phyloP scores from a whole-genome alignment of 495 filamentous ascomycete species.

The Diplogelasinospora grovesii region DNA sequence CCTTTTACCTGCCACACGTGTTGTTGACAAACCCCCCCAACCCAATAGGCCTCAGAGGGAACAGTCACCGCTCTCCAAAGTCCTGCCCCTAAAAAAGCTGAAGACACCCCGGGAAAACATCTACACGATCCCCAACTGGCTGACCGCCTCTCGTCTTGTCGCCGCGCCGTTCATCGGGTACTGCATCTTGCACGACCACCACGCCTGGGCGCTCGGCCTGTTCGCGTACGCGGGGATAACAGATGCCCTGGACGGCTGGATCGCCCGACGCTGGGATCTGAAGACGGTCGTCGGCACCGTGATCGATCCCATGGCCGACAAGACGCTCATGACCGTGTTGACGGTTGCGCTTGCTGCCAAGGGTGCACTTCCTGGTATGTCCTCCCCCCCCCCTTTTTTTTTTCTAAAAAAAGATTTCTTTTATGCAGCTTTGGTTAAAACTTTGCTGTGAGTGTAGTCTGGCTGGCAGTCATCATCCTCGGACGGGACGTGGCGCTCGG shows the following conservation, averaged over 20 bases:
- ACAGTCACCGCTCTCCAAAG: too few species aligned
- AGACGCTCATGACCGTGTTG: conserved; percentile 86
- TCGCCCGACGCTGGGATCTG: conserved; percentile 77
- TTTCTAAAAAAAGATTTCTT: too few species aligned
- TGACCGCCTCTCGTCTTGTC: conserved; percentile 81
- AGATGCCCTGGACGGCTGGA: conserved; percentile 86
- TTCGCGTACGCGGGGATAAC: conserved; percentile 90
- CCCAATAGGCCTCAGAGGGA: conserved; percentile 5
- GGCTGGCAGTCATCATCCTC: conserved; percentile 81
- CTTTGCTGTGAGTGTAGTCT: conserved; percentile 47
- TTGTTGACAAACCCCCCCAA: too few species aligned
- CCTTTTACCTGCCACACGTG: too few species aligned
- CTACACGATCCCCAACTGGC: conserved; percentile 86
- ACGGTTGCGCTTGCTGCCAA: conserved; percentile 77
- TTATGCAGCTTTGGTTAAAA: background rate
- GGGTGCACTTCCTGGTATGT: conserved; percentile 68
- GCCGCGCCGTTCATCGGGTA: conserved; percentile 85
- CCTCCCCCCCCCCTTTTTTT: background rate
- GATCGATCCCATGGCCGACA: conserved; percentile 95
- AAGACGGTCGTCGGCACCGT: conserved; percentile 95
- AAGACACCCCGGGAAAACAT: conserved; percentile 81
- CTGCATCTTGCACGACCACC: conserved; percentile 75
- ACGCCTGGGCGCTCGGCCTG: conserved; percentile 68
- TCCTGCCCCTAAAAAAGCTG: conserved; percentile 34
- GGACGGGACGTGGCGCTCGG: conserved; percentile 82